These are phyloP conservation scores for Hyphopichia wangnamkhiaoensis DNA, from an alignment of 1,139 yeast species.

Conservation along the genomic window DNA sequence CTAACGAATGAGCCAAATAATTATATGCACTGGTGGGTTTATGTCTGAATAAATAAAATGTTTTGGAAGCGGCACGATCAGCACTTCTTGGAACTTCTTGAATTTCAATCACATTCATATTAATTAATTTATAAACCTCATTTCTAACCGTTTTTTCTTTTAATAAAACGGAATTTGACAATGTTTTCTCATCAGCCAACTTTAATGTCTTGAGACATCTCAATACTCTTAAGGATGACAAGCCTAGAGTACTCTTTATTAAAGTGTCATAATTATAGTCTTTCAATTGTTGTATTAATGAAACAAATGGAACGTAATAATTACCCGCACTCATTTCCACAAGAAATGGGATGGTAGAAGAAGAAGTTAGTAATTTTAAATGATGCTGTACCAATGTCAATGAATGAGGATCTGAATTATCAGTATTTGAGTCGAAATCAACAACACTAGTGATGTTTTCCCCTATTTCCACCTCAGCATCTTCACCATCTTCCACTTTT, in stretches of 20 bases:
- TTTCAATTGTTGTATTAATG: constrained; percentile 48
- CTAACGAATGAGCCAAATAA: constrained; percentile 32
- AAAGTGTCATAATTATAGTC: constrained; percentile 61
- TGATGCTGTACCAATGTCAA: constrained; percentile 42
- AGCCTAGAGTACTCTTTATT: constrained; percentile 57
- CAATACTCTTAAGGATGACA: constrained; percentile 60
- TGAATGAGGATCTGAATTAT: constrained; percentile 20
- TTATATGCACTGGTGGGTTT: constrained; percentile 64
- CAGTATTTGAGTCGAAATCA: constrained; percentile 20
- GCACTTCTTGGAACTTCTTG: constrained; percentile 94
- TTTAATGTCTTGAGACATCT: constrained; percentile 68
- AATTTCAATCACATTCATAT: constrained; percentile 62
- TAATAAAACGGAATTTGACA: constrained; percentile 72
- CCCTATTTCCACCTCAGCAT: constrained; percentile 3
- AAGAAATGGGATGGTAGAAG: constrained; percentile 47
- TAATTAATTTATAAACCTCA: constrained; percentile 55
- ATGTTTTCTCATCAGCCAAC: constrained; percentile 81
- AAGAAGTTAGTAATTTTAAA: constrained; percentile 52
- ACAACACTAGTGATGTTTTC: constrained; percentile 20
- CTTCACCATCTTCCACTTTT: constrained; percentile 43
- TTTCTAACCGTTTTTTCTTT: constrained; percentile 76
- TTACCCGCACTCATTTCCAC: constrained; percentile 43
- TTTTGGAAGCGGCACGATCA: constrained; percentile 89
- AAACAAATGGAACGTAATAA: constrained; percentile 42
- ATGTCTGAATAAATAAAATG: constrained; percentile 80